Evolutionary conservation across 1,139 yeast genomes (phyloP).

Genomic region (Sugiyamaella pinicola): DNA sequence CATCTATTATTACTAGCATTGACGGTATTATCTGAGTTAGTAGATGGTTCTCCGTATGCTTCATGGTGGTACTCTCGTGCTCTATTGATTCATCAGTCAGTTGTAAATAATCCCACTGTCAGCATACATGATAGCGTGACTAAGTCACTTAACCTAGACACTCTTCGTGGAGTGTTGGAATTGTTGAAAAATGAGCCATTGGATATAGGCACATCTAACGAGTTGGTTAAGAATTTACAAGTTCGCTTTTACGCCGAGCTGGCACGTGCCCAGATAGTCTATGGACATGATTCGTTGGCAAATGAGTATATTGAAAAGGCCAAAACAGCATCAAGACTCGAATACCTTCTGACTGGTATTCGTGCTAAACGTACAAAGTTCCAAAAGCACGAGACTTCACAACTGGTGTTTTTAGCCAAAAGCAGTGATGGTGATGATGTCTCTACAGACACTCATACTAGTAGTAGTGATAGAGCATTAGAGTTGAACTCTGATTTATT

Average conservation of each 20-base stretch:
- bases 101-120: constrained; percentile 37
- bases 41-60: constrained; percentile 23
- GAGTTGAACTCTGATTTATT: constrained; percentile 75
- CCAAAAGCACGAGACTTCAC: constrained; percentile 70
- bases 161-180: constrained; percentile 25
- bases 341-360: constrained; percentile 78
- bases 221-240: constrained; percentile 22
- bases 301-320: constrained; percentile 56
- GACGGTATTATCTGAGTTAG: constrained; percentile 29
- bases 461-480: constrained; percentile 39
- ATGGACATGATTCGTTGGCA: constrained; percentile 63
- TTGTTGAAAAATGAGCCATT: not conserved
- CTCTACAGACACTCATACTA: constrained; percentile 18
- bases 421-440: constrained; percentile 38
- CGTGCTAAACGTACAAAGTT: constrained; percentile 85
- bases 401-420: constrained; percentile 78
- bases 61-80: constrained; percentile 44
- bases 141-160: constrained; percentile 30
- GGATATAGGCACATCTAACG: not conserved
- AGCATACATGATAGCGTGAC: constrained; percentile 39
- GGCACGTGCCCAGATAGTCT: constrained; percentile 56
- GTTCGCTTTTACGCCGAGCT: constrained; percentile 59
- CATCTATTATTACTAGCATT: constrained; percentile 38
- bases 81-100: constrained; percentile 42
- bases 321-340: constrained; percentile 57